Conservation (phyloP, 2,329 filamentous ascomycete genomes). For the Exophiala mesophila region DNA sequence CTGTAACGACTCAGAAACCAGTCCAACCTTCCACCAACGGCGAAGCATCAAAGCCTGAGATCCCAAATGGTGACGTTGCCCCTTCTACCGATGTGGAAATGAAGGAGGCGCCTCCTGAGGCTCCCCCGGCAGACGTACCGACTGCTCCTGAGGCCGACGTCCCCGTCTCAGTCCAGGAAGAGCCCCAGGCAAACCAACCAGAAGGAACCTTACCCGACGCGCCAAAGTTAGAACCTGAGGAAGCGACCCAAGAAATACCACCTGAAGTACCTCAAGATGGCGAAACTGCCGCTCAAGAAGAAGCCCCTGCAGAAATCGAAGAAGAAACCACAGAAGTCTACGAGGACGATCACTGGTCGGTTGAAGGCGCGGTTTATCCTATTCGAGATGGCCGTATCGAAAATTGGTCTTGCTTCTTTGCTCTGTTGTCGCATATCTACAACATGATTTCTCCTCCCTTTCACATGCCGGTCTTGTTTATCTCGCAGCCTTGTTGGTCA, state of each 20-base stretch:
- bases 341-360: constrained; percentile 82
- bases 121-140: constrained; percentile 21
- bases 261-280: constrained; percentile 14
- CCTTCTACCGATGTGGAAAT: constrained; percentile 38
- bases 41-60: constrained; percentile 30
- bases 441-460: constrained; percentile 83
- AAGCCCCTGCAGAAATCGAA: constrained; percentile 31
- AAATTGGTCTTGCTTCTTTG: constrained; percentile 89
- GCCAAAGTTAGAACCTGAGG: constrained; percentile 2
- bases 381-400: constrained; percentile 75
- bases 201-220: constrained; percentile 25
- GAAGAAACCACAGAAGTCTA: constrained; percentile 56
- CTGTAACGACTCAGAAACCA: constrained; percentile 28
- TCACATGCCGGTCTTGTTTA: constrained; percentile 88
- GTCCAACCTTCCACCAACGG: constrained; percentile 7
- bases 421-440: constrained; percentile 88
- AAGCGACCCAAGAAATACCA: background rate
- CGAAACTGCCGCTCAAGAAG: constrained; percentile 24
- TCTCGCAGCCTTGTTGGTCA: constrained; percentile 87
- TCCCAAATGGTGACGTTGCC: constrained; percentile 34
- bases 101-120: constrained; percentile 37
- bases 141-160: background rate
- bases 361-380: constrained; percentile 86
- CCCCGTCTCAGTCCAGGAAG: background rate
- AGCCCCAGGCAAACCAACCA: constrained; percentile 13